Evolutionary conservation across 2,329 filamentous ascomycete genomes (phyloP), one percentile per base, ranked within the genome.

Genomic region (Sclerotinia subarctica): DNA sequence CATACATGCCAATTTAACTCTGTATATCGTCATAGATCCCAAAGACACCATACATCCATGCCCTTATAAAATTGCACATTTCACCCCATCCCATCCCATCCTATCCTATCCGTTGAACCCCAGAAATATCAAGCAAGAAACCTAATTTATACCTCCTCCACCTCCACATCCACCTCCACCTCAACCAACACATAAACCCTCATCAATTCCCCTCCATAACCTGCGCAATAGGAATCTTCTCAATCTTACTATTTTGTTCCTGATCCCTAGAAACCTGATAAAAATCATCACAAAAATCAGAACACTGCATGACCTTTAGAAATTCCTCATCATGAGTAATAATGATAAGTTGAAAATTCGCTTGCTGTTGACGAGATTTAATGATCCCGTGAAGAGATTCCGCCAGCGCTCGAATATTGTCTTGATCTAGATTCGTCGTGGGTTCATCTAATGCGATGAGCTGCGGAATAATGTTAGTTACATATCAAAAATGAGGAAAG

Each of bases 311-410:
- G 76, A 93, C 88, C 66, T 90, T 86, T 76, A 99, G 77, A 76
- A 99, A 99, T 76, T 97, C 93, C 81, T 98, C 96, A 80, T 99
- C 95, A 83, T 99, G 95, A 5, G 95, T 99, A 78, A 99, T 99
- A 76, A 99, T 92, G 76, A 99, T 95, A 67, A 99, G 87, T 82
- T 99, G 96, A 80, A 99, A 97, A 78, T 99, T 99, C 67, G 88
- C 86, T 83, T 99, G 95, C 70, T 90, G 87, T 78, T 91, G 88
- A 10, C 96, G 88, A 21, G 89, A 82, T 74, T 90, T 86, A 80
- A 99, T 98, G 76, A 99, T 97, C 75, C 89, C 86, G 76, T 95
- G 90, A 74, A 99, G 81, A 58, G 91, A 92, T 78, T 90, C 85
- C 11, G 95, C 95, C 54, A 99, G 85, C 69, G 92, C 92, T 71